phyloP scores from a whole-genome alignment of 1,139 yeast genomes.

The Candida sp. region DNA sequence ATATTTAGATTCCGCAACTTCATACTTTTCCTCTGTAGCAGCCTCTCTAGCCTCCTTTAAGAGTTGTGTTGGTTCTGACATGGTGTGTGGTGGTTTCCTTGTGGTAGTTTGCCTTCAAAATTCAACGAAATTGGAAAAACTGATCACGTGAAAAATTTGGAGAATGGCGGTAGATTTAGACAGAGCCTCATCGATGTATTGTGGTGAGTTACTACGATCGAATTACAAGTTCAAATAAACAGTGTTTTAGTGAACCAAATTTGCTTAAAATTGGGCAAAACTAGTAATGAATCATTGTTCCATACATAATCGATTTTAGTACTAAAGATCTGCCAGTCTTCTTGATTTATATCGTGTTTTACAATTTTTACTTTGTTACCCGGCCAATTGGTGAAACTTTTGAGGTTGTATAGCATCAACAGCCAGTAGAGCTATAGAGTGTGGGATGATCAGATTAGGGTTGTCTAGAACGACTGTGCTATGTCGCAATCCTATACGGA shows the following conservation, averaged over 20 bases:
- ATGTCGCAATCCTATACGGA: not conserved
- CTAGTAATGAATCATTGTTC: too few species aligned
- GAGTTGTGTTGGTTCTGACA: conserved; percentile 14
- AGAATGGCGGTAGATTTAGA: not conserved
- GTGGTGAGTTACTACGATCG: not conserved
- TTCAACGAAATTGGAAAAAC: not conserved
- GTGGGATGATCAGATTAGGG: not conserved
- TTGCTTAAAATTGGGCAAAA: not conserved
- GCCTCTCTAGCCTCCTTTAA: conserved; percentile 59
- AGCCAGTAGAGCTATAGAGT: too few species aligned
- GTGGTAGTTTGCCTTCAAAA: not conserved
- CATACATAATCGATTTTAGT: too few species aligned
- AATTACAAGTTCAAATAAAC: too few species aligned
- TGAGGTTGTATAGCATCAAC: too few species aligned
- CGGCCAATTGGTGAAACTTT: too few species aligned
- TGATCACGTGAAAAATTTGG: not conserved
- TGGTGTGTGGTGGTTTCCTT: not conserved
- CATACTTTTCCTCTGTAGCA: conserved; percentile 42
- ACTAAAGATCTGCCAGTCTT: too few species aligned
- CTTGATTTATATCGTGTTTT: too few species aligned
- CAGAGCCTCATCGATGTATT: not conserved
- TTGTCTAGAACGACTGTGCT: not conserved
- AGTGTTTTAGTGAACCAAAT: not conserved
- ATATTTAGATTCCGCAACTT: conserved; percentile 58
- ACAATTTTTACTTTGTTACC: too few species aligned